Conservation (phyloP, 441 rosid genomes). For the Hypseocharis bilobata region DNA sequence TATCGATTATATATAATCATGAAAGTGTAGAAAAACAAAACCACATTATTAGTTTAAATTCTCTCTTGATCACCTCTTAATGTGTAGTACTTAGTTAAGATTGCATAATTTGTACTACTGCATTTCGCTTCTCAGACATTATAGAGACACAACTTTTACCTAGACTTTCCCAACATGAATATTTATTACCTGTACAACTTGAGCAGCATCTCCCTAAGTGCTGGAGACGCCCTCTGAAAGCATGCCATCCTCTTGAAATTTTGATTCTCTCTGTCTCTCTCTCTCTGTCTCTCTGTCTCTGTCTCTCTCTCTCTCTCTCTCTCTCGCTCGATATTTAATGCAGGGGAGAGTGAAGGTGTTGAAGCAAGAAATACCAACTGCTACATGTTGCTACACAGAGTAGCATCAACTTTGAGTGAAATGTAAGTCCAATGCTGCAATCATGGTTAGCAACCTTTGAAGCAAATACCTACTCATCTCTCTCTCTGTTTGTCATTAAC, state of each 20-base stretch:
- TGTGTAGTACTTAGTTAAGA: not conserved
- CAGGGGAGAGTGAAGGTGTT: no score
- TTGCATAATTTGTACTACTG: not conserved
- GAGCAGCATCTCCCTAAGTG: conserved; percentile 54
- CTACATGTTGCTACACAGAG: no score
- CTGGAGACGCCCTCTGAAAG: conserved; percentile 62
- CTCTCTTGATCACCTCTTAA: not conserved
- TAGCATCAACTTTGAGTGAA: conserved; percentile 26
- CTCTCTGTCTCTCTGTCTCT: no score
- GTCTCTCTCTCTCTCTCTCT: conserved; percentile 13
- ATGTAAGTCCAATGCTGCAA: not conserved
- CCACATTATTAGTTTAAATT: not conserved
- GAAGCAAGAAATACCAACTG: no score
- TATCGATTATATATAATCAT: no score
- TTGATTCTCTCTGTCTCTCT: not conserved
- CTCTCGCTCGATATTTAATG: no score
- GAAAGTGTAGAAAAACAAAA: no score
- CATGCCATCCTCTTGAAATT: conserved; percentile 34
- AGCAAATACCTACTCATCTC: not conserved
- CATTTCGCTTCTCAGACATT: not conserved
- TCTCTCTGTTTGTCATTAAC: not conserved
- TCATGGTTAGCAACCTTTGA: conserved; percentile 2
- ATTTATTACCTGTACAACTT: conserved; percentile 39
- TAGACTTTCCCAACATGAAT: not conserved
- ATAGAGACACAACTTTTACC: not conserved